Evolutionary conservation across 2,329 filamentous ascomycete genomes (phyloP), one percentile per base, ranked within the genome.

Genomic region (Fusarium verrucosum): DNA sequence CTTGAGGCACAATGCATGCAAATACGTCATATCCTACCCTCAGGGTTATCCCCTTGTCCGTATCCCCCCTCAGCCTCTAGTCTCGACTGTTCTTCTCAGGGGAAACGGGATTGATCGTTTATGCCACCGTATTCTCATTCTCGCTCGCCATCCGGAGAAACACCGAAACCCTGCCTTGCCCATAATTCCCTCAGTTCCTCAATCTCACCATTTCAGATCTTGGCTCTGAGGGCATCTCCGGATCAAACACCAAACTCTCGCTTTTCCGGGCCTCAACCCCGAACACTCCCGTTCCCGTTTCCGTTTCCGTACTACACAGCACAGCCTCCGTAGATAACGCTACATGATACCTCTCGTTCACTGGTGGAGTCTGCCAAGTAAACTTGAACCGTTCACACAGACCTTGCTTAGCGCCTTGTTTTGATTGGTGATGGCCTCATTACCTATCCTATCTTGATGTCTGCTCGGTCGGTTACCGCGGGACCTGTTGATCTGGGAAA

Each of bases 381-480:
- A 22, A 13, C 17, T 30, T 16, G 57, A 58, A 30, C 42, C 42
- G 49, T 60, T 37, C 25, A 32, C n/a, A 8, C 35, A n/a, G 10
- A 28, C 26, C 8, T 28, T 4, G 37, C 32, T 50, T 65, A 65
- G 56, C 62, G 62, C 65, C 38, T 42, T 54, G 33, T 56, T 69
- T 50, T 64, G 42, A 67, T 69, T 69, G 65, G 65, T 33, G 53
- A 68, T 51, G 22, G 3, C 45, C 32, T 62, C 57, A 57, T 53
- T 58, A n/a, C n/a, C n/a, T 28, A 28, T 28, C 26, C 23, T 6
- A 30, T 43, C 26, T 43, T 26, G 33, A 32, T 42, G 14, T n/a
- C 11, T 22, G 22, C 49, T 50, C 22, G 35, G 46, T 66, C 67
- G 67, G 47, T 28, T 70, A 52, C 60, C 67, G 67, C 67, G 65